phyloP scores from a whole-genome alignment of 805 yeast species.

The Clavispora vitiphila region DNA sequence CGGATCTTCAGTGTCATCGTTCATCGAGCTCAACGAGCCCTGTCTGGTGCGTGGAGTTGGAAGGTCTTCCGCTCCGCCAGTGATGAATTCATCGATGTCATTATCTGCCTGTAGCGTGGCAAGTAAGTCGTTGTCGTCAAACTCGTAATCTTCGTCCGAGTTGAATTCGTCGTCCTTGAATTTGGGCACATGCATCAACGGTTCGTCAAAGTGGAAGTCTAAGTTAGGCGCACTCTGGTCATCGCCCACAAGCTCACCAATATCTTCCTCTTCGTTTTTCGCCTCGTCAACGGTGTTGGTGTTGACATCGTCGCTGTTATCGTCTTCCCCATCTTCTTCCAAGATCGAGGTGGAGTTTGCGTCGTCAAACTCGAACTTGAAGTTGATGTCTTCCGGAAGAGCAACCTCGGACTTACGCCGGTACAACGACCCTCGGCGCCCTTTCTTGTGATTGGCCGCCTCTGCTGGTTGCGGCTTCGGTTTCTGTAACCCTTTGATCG shows the following conservation, averaged over 20 bases:
- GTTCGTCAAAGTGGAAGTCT: constrained; percentile 28
- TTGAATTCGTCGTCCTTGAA: constrained; percentile 43
- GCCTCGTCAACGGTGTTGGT: neutral
- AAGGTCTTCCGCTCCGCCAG: constrained; percentile 3
- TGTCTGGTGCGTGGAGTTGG: constrained; percentile 14
- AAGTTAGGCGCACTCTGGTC: constrained; percentile 5
- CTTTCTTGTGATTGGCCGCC: constrained; percentile 5
- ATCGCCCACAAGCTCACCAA: constrained; percentile 47
- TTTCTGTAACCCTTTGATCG: constrained; percentile 14
- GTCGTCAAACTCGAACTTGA: constrained; percentile 40
- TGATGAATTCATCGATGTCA: constrained; percentile 35
- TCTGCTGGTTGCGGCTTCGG: constrained; percentile 1
- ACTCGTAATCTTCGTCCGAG: constrained; percentile 64
- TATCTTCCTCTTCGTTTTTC: constrained; percentile 46
- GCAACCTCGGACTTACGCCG: constrained; percentile 35
- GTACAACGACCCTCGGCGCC: constrained; percentile 9
- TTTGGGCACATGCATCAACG: constrained; percentile 46
- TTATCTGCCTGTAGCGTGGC: constrained; percentile 46
- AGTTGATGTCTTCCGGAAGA: constrained; percentile 39
- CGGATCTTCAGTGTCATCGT: constrained; percentile 30
- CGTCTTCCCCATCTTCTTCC: constrained; percentile 16
- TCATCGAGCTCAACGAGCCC: constrained; percentile 28
- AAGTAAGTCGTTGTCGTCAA: constrained; percentile 44
- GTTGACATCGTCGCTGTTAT: neutral
- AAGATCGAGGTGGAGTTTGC: constrained; percentile 7